Evolutionary conservation across 106 monocot genomes (phyloP).

Genomic region (Acorus gramineus): DNA sequence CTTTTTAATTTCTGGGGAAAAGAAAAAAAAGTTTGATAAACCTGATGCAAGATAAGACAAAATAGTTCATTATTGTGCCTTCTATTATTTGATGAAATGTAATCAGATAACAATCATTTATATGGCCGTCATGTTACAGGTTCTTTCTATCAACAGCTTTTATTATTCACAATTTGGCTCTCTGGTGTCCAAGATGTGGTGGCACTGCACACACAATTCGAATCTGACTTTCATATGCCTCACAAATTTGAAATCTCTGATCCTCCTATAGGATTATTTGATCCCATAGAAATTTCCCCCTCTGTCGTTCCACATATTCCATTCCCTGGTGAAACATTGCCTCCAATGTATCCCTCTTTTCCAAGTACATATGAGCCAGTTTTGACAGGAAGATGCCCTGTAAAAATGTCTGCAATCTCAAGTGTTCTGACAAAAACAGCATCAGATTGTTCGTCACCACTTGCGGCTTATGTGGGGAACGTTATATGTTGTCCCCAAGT

Average conservation of each 20-base stretch:
- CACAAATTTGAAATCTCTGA: slow-evolving; percentile 71
- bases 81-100: not conserved
- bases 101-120: too few species aligned
- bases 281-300: slow-evolving; percentile 90
- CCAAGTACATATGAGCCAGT: slow-evolving; percentile 77
- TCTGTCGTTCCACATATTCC: slow-evolving; percentile 57
- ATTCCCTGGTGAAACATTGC: slow-evolving; percentile 64
- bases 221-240: slow-evolving; percentile 32
- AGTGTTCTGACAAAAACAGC: slow-evolving; percentile 72
- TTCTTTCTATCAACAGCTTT: slow-evolving; percentile 23
- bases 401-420: slow-evolving; percentile 77
- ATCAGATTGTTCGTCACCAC: slow-evolving; percentile 86
- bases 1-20: not conserved
- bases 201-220: slow-evolving; percentile 34
- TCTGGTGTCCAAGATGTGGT: slow-evolving; percentile 38
- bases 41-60: too few species aligned
- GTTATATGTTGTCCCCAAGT: slow-evolving; percentile 98
- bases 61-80: too few species aligned
- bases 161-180: slow-evolving; percentile 49
- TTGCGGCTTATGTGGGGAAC: slow-evolving; percentile 75
- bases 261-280: slow-evolving; percentile 74
- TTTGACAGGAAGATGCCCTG: slow-evolving; percentile 78
- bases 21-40: too few species aligned
- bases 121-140: slow-evolving; percentile 38
- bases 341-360: slow-evolving; percentile 93